Percentiles rank a stretch among this genome's conserved stretches.
Evolutionary conservation across 768 basidiomycete species (phyloP).

Genomic region (Lactarius deliciosus): DNA sequence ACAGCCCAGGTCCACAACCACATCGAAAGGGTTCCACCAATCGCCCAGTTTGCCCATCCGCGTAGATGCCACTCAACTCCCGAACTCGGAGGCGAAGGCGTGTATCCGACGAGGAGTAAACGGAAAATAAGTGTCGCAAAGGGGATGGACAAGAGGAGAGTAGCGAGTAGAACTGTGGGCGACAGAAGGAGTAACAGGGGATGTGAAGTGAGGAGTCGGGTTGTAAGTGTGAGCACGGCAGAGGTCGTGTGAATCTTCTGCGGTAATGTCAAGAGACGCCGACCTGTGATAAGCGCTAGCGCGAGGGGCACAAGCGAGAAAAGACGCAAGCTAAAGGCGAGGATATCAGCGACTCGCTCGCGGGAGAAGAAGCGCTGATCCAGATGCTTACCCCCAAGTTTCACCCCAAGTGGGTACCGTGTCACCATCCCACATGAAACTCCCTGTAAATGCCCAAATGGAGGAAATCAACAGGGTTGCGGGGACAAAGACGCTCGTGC

Average conservation of each 20-base stretch:
- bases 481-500: conserved; percentile 74
- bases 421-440: conserved; percentile 60
- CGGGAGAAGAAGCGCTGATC: neutral
- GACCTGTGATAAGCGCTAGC: conserved; percentile 67
- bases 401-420: conserved; percentile 76
- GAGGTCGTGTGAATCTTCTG: conserved; percentile 68
- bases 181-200: conserved; percentile 76
- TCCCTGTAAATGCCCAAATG: conserved; percentile 79
- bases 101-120: conserved; percentile 68
- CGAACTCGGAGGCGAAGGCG: conserved; percentile 38
- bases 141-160: conserved; percentile 71
- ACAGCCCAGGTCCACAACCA: conserved; percentile 82
- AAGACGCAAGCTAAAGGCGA: conserved; percentile 56
- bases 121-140: conserved; percentile 79
- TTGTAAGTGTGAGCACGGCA: conserved; percentile 55
- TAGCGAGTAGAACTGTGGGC: conserved; percentile 64
- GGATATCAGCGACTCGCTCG: neutral
- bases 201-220: conserved; percentile 65
- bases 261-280: conserved; percentile 70
- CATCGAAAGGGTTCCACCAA: conserved; percentile 47
- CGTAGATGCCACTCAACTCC: conserved; percentile 51
- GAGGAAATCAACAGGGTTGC: conserved; percentile 71
- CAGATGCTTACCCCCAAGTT: conserved; percentile 62
- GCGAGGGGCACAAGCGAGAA: conserved; percentile 75
- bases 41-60: conserved; percentile 78